Evolutionary conservation across 2,329 filamentous ascomycete species (phyloP), one percentile per base, ranked within the genome.

Genomic region (Trichoderma simmonsii): DNA sequence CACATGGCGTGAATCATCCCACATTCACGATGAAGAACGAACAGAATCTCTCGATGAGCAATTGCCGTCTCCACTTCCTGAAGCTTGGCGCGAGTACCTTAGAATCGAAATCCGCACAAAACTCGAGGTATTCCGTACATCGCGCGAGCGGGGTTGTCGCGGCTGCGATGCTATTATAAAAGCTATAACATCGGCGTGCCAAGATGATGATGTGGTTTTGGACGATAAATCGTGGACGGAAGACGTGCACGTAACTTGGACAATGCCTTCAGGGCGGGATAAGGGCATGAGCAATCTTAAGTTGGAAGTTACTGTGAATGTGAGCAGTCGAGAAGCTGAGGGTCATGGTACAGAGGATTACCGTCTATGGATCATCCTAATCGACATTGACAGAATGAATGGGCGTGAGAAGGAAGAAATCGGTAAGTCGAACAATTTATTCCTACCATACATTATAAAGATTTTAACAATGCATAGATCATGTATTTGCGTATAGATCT

Each of bases 11-110:
- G 32, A 62, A 26, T 15, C 39, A 24, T 34, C 32, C 4, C 36
- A 24, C 15, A 48, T 43, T 56, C 66, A 63, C 15, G 34, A 57
- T 60, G 71, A 69, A 18, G 43, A 51, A 4, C 57, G 39, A 18
- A 21, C 51, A 6, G 67, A 69, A 2, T 18, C 51, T 6, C 28
- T 56, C 5, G 71, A 72, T 30, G 71, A 72, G 54, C 66, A 66
- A 70, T 26, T 63, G 21, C 67, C 67, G 4, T 51, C n/a, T 24
- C 64, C 67, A 21, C 8, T 70, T 5, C 59, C 56, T 18, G 59
- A 54, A 28, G 24, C 67, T 6, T 67, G 64, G 64, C 32, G 32
- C 39, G 56, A 70, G 2, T 61, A 56, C 12, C 57, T 54, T 8
- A 24, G 67, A n/a, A 36, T 62, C 8, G 12, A 32, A 9, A 70